Conservation (phyloP, 306 rosid genomes). For the Cicer pinnatifidum region DNA sequence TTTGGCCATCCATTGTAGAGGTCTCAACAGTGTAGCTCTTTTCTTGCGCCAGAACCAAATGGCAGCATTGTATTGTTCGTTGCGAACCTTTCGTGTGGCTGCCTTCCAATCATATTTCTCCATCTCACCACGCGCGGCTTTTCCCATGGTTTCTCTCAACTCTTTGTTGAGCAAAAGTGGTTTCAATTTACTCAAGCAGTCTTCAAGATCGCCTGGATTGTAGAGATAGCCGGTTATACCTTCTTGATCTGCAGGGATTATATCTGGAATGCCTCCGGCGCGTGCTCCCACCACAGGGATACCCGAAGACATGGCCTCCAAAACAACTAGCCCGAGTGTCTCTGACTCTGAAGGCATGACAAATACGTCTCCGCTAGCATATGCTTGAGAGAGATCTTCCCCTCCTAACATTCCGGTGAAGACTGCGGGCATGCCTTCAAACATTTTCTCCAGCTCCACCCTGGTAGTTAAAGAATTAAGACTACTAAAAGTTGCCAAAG, state of each 20-base stretch:
- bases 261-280: conserved; percentile 94
- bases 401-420: conserved; percentile 97
- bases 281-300: conserved; percentile 93
- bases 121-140: conserved; percentile 84
- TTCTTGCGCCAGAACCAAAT: conserved; percentile 99
- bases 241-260: conserved; percentile 82
- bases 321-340: conserved; percentile 91
- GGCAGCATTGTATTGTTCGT: conserved; percentile 89
- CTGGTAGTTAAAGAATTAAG: conserved; percentile 52
- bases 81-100: conserved; percentile 77
- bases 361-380: conserved; percentile 90
- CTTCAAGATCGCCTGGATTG: conserved; percentile 69
- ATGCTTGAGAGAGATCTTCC: conserved; percentile 95
- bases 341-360: conserved; percentile 98
- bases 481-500: conserved; percentile 7
- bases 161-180: conserved; percentile 69
- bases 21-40: conserved; percentile 70
- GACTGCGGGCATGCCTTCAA: conserved; percentile 85
- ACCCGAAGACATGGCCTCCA: conserved; percentile 98
- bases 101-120: conserved; percentile 96
- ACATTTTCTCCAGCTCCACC: conserved; percentile 87
- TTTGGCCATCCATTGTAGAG: conserved; percentile 76
- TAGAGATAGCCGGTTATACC: conserved; percentile 85
- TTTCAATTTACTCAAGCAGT: conserved; percentile 77
- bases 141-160: conserved; percentile 77